phyloP scores from a whole-genome alignment of 2,329 filamentous ascomycete species.

The Tolypocladium paradoxum region DNA sequence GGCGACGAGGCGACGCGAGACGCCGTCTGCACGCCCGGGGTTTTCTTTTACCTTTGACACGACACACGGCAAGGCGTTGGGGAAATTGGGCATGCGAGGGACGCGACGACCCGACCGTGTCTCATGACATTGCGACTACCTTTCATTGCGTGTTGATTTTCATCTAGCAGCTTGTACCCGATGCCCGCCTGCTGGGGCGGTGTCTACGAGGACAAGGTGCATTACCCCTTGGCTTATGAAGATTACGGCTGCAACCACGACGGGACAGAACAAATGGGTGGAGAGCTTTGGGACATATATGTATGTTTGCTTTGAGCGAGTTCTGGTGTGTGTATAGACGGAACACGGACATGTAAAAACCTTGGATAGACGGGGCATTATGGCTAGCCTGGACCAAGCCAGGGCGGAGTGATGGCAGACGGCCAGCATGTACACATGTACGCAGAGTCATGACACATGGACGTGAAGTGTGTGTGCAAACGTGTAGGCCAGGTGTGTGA shows the following conservation, averaged over 20 bases:
- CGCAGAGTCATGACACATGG: neutral
- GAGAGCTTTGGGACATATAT: neutral
- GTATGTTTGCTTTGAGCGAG: neutral
- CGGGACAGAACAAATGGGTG: neutral
- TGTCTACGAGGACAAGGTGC: neutral
- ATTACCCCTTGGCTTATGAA: slow-evolving; percentile 5
- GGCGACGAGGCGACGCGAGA: neutral
- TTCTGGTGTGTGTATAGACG: slow-evolving; percentile 2
- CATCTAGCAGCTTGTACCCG: neutral
- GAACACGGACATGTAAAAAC: neutral
- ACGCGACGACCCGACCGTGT: neutral
- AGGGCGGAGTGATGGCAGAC: neutral
- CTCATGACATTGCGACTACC: neutral
- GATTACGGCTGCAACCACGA: slow-evolving; percentile 7
- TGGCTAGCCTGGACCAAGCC: neutral
- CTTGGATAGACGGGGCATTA: neutral
- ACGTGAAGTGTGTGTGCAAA: neutral
- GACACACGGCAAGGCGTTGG: neutral
- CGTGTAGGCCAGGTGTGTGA: neutral
- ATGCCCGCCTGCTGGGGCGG: neutral
- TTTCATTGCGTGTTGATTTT: slow-evolving; percentile 1
- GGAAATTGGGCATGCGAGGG: neutral
- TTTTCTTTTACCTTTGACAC: neutral
- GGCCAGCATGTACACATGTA: neutral
- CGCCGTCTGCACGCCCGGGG: neutral